Conservation (phyloP, 768 basidiomycete genomes). For the Cyathus striatus region DNA sequence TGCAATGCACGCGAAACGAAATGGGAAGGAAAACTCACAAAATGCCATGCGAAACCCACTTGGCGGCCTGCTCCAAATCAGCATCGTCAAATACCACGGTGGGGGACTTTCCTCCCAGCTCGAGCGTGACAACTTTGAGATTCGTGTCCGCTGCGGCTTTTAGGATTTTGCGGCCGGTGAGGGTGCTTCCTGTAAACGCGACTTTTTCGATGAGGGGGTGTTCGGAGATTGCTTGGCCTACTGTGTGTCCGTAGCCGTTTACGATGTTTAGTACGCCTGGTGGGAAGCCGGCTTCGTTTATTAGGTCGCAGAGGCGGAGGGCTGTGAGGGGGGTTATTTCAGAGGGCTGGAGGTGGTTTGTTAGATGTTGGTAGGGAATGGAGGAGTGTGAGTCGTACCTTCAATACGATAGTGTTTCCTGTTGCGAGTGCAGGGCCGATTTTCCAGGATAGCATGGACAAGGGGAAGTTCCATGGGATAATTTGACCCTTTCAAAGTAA, state of each 20-base stretch:
- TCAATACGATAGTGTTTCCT: constrained; percentile 75
- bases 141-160: constrained; percentile 78
- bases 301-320: constrained; percentile 48
- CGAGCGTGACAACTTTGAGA: constrained; percentile 79
- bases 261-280: constrained; percentile 76
- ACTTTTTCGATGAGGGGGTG: constrained; percentile 64
- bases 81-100: constrained; percentile 72
- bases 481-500: too few species aligned
- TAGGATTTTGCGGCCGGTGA: constrained; percentile 75
- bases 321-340: constrained; percentile 76
- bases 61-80: constrained; percentile 65
- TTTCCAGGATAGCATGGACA: constrained; percentile 70
- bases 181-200: constrained; percentile 84
- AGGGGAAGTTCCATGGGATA: constrained; percentile 10
- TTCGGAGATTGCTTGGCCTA: constrained; percentile 59
- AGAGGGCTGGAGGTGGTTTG: constrained; percentile 44
- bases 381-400: constrained; percentile 16
- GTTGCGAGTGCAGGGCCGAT: constrained; percentile 79
- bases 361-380: neutral
- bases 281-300: constrained; percentile 73
- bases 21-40: constrained; percentile 63
- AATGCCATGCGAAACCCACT: constrained; percentile 68
- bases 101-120: constrained; percentile 76
- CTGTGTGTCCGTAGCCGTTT: constrained; percentile 60
- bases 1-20: too few species aligned